phyloP scores from a whole-genome alignment of 352 stramenopile species.

The Pythium grandisporangium region DNA sequence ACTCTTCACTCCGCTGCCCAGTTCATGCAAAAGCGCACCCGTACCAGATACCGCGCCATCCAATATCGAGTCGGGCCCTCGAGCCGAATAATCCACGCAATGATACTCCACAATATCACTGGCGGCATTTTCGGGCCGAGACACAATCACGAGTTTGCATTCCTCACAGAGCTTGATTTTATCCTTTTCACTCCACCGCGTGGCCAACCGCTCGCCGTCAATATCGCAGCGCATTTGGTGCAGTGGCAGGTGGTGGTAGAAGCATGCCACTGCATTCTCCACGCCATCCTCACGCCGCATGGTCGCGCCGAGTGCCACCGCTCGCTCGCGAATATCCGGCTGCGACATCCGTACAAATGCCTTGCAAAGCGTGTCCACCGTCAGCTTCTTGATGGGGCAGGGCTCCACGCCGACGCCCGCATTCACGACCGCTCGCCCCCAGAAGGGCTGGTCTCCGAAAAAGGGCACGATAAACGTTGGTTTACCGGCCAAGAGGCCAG shows the following conservation, averaged over 20 bases:
- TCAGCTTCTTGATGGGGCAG: slow-evolving; percentile 78
- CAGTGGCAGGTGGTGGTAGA: slow-evolving; percentile 80
- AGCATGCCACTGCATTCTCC: slow-evolving; percentile 68
- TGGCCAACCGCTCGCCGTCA: slow-evolving; percentile 28
- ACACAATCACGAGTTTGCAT: slow-evolving; percentile 42
- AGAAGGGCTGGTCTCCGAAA: slow-evolving; percentile 94
- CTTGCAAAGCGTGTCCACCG: slow-evolving; percentile 57
- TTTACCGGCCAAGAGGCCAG: slow-evolving; percentile 84
- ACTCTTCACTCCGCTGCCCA: slow-evolving; percentile 52
- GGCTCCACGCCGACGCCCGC: slow-evolving; percentile 81
- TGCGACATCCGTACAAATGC: slow-evolving; percentile 69
- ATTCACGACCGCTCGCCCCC: slow-evolving; percentile 79
- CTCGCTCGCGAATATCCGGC: slow-evolving; percentile 36
- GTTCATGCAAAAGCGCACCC: slow-evolving; percentile 52
- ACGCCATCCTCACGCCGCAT: slow-evolving; percentile 86
- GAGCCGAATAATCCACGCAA: slow-evolving; percentile 48
- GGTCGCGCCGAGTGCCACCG: slow-evolving; percentile 30
- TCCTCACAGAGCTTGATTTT: slow-evolving; percentile 40
- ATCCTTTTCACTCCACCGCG: slow-evolving; percentile 44
- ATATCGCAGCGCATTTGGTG: slow-evolving; percentile 85
- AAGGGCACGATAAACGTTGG: slow-evolving; percentile 93
- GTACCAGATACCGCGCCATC: slow-evolving; percentile 38
- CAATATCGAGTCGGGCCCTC: slow-evolving; percentile 41
- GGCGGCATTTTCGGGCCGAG: slow-evolving; percentile 28
- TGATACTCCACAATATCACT: slow-evolving; percentile 49